Evolutionary conservation across 805 yeast species (phyloP).

Genomic region (Teunomyces funiuensis): DNA sequence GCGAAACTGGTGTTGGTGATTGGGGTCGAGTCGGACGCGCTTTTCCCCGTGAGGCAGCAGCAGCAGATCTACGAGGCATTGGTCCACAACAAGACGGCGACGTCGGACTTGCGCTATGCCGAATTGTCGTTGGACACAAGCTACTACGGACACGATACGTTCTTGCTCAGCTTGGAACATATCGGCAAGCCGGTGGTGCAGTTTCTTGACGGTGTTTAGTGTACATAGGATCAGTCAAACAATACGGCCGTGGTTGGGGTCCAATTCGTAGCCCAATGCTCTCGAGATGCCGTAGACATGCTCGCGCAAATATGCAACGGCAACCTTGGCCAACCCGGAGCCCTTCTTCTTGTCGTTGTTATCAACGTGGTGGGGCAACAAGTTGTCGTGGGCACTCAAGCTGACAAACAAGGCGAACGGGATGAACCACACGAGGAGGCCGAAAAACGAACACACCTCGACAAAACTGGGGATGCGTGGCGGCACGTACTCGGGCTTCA

Average conservation of each 20-base stretch:
- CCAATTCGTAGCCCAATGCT: constrained; percentile 64
- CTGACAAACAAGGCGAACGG: constrained; percentile 93
- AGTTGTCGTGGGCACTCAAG: constrained; percentile 86
- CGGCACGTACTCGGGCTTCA: constrained; percentile 57
- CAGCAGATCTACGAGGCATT: constrained; percentile 70
- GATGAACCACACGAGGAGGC: constrained; percentile 87
- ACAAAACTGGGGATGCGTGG: constrained; percentile 77
- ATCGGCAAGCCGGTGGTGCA: constrained; percentile 73
- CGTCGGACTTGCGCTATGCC: constrained; percentile 51
- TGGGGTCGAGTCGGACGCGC: constrained; percentile 90
- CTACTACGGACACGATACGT: constrained; percentile 90
- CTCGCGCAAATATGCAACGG: constrained; percentile 54
- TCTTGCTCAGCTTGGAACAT: constrained; percentile 72
- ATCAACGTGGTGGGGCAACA: constrained; percentile 59
- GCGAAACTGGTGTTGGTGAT: constrained; percentile 70
- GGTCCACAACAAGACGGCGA: constrained; percentile 29
- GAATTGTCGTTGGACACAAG: constrained; percentile 78
- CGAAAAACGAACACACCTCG: constrained; percentile 94
- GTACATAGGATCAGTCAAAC: constrained; percentile 23
- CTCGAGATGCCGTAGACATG: constrained; percentile 46
- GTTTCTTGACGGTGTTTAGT: constrained; percentile 42
- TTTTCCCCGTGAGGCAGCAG: constrained; percentile 96
- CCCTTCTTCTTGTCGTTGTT: constrained; percentile 31
- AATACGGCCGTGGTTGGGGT: constrained; percentile 46
- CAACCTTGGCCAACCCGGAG: constrained; percentile 66